Evolutionary conservation across 1,284 basidiomycete species (phyloP).

Genomic region (Trametes pubescens): DNA sequence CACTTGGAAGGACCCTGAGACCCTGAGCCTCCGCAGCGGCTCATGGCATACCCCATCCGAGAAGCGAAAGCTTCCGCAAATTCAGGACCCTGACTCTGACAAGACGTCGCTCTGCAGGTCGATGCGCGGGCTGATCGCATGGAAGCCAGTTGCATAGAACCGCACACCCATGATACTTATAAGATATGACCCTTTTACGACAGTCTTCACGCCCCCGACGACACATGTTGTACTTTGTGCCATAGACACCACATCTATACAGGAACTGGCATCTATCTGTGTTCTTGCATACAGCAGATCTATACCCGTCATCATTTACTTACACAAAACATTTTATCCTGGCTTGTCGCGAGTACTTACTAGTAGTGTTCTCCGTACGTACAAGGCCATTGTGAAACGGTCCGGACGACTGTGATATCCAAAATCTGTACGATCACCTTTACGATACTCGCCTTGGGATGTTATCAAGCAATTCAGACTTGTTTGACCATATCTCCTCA

Average conservation of each 20-base stretch:
- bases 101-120: conserved; percentile 29
- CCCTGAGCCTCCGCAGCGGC: conserved; percentile 52
- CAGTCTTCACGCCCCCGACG: neutral
- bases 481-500: neutral
- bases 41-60: conserved; percentile 59
- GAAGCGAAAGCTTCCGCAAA: conserved; percentile 21
- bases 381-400: too few relatives aligned
- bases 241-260: neutral
- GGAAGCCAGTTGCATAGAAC: conserved; percentile 37
- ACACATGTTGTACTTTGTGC: conserved; percentile 3
- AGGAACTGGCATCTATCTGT: neutral
- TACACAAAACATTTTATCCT: neutral
- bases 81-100: conserved; percentile 16
- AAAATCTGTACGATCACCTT: too few relatives aligned
- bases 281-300: neutral
- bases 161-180: neutral
- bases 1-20: conserved; percentile 59
- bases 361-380: too few relatives aligned
- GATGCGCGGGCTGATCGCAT: conserved; percentile 52
- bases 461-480: neutral
- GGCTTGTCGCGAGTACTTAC: too few relatives aligned
- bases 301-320: neutral
- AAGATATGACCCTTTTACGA: neutral
- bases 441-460: too few relatives aligned
- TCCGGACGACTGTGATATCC: too few relatives aligned